These are phyloP conservation scores for Mimosa pudica DNA, from an alignment of 306 rosid species.

Conservation along the genomic window DNA sequence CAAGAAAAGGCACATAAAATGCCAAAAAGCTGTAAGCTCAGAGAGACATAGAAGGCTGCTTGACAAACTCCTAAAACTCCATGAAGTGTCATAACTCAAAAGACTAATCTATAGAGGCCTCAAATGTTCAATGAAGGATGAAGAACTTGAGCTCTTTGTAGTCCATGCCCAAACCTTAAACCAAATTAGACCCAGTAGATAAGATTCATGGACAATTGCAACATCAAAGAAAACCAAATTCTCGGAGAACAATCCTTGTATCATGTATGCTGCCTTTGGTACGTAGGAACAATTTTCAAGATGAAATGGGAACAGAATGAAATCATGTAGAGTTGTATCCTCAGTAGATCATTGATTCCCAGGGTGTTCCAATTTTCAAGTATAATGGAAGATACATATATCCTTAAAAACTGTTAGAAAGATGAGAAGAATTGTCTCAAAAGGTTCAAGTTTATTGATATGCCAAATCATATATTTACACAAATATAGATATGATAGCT, in stretches of 20 bases:
- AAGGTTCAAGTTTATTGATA: no score
- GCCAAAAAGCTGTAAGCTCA: not conserved
- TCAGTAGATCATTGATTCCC: not conserved
- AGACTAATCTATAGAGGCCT: not conserved
- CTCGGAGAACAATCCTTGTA: not conserved
- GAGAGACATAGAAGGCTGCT: conserved; percentile 12
- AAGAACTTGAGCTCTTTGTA: not conserved
- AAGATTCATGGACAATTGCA: conserved; percentile 1
- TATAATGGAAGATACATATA: no score
- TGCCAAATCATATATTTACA: no score
- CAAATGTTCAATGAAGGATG: not conserved
- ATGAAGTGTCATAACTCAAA: not conserved
- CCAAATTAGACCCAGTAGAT: not conserved
- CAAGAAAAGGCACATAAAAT: not conserved
- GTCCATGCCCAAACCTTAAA: not conserved
- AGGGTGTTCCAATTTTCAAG: not conserved
- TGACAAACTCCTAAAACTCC: not conserved
- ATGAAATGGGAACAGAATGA: not conserved
- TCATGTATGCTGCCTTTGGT: not conserved
- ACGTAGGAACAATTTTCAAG: not conserved
- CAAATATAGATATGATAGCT: no score
- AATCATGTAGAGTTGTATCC: not conserved
- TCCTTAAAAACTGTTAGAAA: not conserved
- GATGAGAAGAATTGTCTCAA: no score
- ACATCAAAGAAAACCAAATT: not conserved